Evolutionary conservation across 2,329 filamentous ascomycete species (phyloP), one percentile per base, ranked within the genome.

Genomic region (Macrophomina pseudophaseolina): DNA sequence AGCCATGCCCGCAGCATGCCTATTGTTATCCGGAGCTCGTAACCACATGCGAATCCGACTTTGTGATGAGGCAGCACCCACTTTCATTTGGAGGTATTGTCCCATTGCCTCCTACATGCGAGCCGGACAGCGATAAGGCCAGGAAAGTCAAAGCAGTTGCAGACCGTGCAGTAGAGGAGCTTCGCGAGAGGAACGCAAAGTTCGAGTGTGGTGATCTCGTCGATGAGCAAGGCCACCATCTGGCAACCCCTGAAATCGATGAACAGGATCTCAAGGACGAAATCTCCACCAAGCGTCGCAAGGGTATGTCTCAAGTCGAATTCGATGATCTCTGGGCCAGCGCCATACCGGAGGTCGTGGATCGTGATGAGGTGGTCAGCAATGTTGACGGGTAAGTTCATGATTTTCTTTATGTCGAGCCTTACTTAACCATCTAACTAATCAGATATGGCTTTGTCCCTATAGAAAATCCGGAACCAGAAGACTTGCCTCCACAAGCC

Each of bases 121-220:
- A 97, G 79, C 91, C 95, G 0, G 96, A 99, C 78, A 93, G 93
- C 68, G 93, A 96, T 74, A 97, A 97, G 78, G 92, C 91, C 7
- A 88, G 92, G 46, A 90, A 91, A 18, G 91, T 98, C 58, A 92
- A 94, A 73, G 88, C 90, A 23, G 93, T 99, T 16, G 93, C 94
- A 7, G 90, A 98, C 75, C 91, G 90, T 76, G 93, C 92, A 1
- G 86, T 98, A 4, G 93, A 97, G 73, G 90, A 94, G 72, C 85
- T 99, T 58, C 87, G 95, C 64, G 88, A 97, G 71, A 89, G 92
- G 48, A 89, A 92, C 67, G 95, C 95, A 65, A 90, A 93, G 73
- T 97, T 89, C 74, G 95, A 99, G 81, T 99, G 95, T 73, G 92
- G 94, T 18, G 90, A 92, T 68, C 82, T 90, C 12, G 76, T 84